A percentile compares a stretch with the other conserved stretches of the same genome.
phyloP scores from a whole-genome alignment of 2,329 filamentous ascomycete species.

The Hansfordia pulvinata region DNA sequence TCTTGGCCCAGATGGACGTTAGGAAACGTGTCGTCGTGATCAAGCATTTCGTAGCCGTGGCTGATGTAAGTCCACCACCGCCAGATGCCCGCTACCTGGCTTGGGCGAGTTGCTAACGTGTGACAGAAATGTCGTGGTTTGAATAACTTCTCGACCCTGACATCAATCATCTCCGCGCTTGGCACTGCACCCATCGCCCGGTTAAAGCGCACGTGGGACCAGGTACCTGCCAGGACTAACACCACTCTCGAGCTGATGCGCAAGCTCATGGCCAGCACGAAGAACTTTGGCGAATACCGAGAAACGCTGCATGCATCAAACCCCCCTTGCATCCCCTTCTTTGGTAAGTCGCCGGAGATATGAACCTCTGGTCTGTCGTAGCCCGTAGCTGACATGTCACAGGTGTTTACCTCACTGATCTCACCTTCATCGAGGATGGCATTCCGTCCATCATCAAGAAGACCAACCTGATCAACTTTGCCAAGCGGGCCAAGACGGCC shows the following conservation, averaged over 20 bases:
- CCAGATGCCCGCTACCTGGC: conserved; percentile 5
- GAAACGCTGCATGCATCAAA: conserved; percentile 87
- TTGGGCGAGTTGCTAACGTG: conserved; percentile 10
- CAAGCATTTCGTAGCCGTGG: conserved; percentile 93
- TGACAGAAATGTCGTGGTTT: conserved; percentile 75
- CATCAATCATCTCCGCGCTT: conserved; percentile 92
- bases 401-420: conserved; percentile 93
- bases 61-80: conserved; percentile 57
- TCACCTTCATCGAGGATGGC: conserved; percentile 97
- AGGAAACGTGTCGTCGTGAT: conserved; percentile 95
- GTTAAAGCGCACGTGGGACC: conserved; percentile 84
- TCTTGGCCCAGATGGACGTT: conserved; percentile 83
- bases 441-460: conserved; percentile 95
- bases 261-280: conserved; percentile 88
- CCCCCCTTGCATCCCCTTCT: conserved; percentile 95
- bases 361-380: background rate
- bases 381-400: conserved; percentile 1
- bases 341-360: conserved; percentile 46
- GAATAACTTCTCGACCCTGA: conserved; percentile 96
- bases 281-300: conserved; percentile 95
- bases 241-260: conserved; percentile 80
- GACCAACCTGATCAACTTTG: conserved; percentile 95
- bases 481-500: conserved; percentile 93
- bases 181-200: conserved; percentile 92
- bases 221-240: conserved; percentile 76